These are phyloP conservation scores for Odontarrhena argentea DNA, from an alignment of 345 rosid species.

Conservation along the genomic window DNA sequence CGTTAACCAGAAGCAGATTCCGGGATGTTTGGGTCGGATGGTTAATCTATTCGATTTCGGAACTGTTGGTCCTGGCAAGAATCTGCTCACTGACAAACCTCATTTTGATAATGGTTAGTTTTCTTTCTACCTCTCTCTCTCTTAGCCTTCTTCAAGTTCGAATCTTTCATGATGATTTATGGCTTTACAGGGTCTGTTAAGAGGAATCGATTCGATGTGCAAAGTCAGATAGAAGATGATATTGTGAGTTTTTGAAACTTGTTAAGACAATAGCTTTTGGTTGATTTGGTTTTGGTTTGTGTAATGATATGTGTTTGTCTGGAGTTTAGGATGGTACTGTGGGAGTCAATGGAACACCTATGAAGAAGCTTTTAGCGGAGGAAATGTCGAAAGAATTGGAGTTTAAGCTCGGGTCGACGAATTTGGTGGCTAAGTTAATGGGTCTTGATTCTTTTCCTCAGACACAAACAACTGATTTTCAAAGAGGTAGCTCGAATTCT, in stretches of 20 bases:
- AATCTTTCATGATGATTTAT: constrained; percentile 14
- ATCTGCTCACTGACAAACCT: constrained; percentile 49
- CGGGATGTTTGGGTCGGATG: constrained; percentile 60
- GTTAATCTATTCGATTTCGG: constrained; percentile 73
- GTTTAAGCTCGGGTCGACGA: constrained; percentile 55
- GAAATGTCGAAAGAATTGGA: constrained; percentile 84
- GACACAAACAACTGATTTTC: constrained; percentile 45
- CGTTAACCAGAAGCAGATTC: constrained; percentile 52
- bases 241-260: constrained; percentile 48
- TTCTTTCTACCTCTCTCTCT: constrained; percentile 14
- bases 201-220: constrained; percentile 65
- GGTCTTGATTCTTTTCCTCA: constrained; percentile 83
- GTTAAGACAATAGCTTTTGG: constrained; percentile 12
- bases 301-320: constrained; percentile 3
- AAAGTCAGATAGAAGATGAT: constrained; percentile 58
- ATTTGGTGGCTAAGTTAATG: constrained; percentile 93
- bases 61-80: constrained; percentile 43
- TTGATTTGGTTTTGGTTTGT: not conserved
- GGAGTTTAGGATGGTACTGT: constrained; percentile 56
- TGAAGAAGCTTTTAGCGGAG: constrained; percentile 73
- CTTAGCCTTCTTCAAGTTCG: not conserved
- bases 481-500: constrained; percentile 49
- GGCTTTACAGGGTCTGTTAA: constrained; percentile 47
- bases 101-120: constrained; percentile 59
- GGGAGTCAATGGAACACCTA: constrained; percentile 64